Percentiles rank a stretch among this genome's conserved stretches.
Conservation (phyloP, 495 filamentous ascomycete species). For the Aspergillus avenaceus region DNA sequence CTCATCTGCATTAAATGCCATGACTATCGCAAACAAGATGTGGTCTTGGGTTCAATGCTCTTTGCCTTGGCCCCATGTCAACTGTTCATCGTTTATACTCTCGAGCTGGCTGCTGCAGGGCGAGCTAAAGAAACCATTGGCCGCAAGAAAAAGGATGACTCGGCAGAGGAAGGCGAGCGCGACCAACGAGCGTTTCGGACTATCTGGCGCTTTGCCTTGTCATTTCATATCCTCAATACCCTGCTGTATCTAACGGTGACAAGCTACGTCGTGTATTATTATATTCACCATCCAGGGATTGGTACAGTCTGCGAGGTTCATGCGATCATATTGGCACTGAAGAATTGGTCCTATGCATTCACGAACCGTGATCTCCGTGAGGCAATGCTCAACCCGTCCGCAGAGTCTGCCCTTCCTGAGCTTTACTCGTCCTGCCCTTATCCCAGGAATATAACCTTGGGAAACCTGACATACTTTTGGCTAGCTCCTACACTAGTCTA, state of each 20-base stretch:
- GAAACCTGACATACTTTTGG: conserved; percentile 92
- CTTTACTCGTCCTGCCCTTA: conserved; percentile 84
- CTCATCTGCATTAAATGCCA: conserved; percentile 89
- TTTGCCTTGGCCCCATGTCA: conserved; percentile 86
- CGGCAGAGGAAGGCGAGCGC: conserved; percentile 50
- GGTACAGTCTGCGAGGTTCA: conserved; percentile 88
- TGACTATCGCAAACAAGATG: conserved; percentile 76
- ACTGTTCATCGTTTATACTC: conserved; percentile 80
- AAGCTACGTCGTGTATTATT: conserved; percentile 80
- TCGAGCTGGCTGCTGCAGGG: conserved; percentile 75
- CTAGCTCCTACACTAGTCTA: conserved; percentile 95
- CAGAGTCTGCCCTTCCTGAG: conserved; percentile 60
- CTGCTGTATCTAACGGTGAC: conserved; percentile 75
- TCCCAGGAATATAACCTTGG: conserved; percentile 80
- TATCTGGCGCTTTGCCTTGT: conserved; percentile 74
- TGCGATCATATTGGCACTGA: conserved; percentile 92
- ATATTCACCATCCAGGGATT: conserved; percentile 89
- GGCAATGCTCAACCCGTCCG: conserved; percentile 67
- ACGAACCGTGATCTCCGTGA: conserved; percentile 94
- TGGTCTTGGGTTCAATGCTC: conserved; percentile 68
- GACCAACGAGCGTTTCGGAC: conserved; percentile 53
- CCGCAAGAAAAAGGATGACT: conserved; percentile 53
- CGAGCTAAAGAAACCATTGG: conserved; percentile 66
- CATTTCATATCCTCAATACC: conserved; percentile 76
- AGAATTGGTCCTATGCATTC: conserved; percentile 91